These are phyloP conservation scores for Corynascus novoguineensis DNA, from an alignment of 495 filamentous ascomycete genomes.

Conservation along the genomic window DNA sequence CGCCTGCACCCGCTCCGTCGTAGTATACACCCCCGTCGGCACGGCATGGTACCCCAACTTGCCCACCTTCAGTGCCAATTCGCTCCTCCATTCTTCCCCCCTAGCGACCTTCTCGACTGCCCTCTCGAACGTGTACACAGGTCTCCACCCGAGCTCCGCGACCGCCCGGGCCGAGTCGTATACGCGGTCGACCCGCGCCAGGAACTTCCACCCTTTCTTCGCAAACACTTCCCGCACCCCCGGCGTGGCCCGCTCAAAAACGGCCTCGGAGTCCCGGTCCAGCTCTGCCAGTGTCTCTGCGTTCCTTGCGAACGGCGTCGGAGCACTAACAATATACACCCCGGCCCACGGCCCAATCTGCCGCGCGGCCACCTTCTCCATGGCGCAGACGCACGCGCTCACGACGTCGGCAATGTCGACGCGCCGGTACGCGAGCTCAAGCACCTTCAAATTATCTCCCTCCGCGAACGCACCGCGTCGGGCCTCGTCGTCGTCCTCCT, in stretches of 20 bases:
- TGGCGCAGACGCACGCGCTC: conserved; percentile 21
- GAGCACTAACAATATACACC: conserved; percentile 25
- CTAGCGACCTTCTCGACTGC: conserved; percentile 18
- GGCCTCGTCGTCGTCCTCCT: conserved; percentile 28
- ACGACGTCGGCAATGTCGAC: conserved; percentile 29
- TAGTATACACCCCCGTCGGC: conserved; percentile 28
- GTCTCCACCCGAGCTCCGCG: conserved; percentile 24
- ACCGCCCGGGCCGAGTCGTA: conserved; percentile 27
- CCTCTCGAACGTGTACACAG: conserved; percentile 26
- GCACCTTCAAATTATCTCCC: conserved; percentile 30
- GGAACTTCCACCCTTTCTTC: conserved; percentile 22
- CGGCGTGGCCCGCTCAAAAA: conserved; percentile 3
- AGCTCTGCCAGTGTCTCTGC: conserved; percentile 9
- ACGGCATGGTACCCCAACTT: conserved; percentile 28
- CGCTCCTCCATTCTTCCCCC: conserved; percentile 29
- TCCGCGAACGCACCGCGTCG: conserved; percentile 2
- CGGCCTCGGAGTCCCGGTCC: conserved; percentile 10
- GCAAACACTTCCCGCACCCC: conserved; percentile 17
- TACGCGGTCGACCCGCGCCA: conserved; percentile 27
- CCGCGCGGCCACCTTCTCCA: conserved; percentile 6
- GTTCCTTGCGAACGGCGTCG: conserved; percentile 17
- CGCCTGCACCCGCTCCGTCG: no score
- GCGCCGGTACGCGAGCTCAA: conserved; percentile 28
- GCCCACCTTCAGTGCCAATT: conserved; percentile 22
- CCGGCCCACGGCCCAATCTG: conserved; percentile 13